Evolutionary conservation across 23 red algal species (phyloP).

Genomic region (Agarophyton chilense): DNA sequence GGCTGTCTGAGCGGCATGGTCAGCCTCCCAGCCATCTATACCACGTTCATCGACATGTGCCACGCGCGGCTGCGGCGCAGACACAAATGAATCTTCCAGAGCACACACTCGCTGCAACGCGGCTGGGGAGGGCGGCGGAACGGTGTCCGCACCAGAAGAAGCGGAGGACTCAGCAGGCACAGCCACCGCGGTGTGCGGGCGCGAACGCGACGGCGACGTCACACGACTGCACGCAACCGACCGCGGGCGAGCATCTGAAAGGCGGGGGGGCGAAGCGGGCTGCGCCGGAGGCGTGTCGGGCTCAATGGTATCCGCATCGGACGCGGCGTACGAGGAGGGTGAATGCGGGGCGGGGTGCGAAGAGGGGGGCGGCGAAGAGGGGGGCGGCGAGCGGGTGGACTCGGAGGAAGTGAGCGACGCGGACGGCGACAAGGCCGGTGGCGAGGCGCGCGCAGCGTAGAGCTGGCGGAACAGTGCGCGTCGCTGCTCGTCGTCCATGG

Average conservation of each 20-base stretch:
- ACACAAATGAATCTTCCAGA: neutral
- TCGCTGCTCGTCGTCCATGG: conserved; percentile 59
- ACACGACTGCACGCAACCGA: neutral
- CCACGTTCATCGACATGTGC: conserved; percentile 30
- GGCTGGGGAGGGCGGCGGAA: conserved; percentile 59
- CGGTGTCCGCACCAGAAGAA: conserved; percentile 43
- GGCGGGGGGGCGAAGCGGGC: neutral
- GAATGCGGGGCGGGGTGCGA: neutral
- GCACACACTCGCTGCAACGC: conserved; percentile 27
- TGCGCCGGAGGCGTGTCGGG: conserved; percentile 1
- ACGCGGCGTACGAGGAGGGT: conserved; percentile 31
- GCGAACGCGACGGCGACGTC: neutral
- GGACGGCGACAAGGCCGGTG: neutral
- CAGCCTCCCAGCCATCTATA: conserved; percentile 43
- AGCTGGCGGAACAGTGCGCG: conserved; percentile 37
- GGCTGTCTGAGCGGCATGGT: neutral
- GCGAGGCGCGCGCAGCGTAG: neutral
- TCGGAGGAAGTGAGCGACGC: conserved; percentile 12
- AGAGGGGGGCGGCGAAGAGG: neutral
- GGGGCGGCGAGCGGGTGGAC: neutral
- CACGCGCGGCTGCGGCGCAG: neutral
- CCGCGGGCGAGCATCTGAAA: neutral
- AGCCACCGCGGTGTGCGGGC: neutral
- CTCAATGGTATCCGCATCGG: conserved; percentile 60
- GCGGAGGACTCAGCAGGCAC: neutral